These are phyloP conservation scores for Microcyclospora tardicrescens DNA, from an alignment of 2,329 filamentous ascomycete species.

Conservation along the genomic window DNA sequence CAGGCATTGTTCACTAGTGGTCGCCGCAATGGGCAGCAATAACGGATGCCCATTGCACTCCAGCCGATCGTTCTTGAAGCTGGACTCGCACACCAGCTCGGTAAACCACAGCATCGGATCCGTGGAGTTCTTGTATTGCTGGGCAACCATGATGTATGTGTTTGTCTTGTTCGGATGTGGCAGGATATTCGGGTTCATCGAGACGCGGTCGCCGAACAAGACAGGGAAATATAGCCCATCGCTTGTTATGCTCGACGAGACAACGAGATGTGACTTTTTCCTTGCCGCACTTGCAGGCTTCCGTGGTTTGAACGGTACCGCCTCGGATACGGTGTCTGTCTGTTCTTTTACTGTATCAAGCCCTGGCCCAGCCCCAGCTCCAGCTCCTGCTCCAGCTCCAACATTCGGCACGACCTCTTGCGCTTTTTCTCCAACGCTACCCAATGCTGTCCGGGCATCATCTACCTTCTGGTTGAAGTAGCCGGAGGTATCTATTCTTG, in stretches of 20 bases:
- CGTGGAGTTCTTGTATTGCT: slow-evolving; percentile 13
- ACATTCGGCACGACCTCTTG: too few species aligned
- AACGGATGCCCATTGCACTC: slow-evolving; percentile 31
- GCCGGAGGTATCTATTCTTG: too few species aligned
- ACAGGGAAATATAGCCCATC: slow-evolving; percentile 39
- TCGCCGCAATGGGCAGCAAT: slow-evolving; percentile 36
- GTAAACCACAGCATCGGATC: slow-evolving; percentile 16
- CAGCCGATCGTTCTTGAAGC: slow-evolving; percentile 32
- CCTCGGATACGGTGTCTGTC: too few species aligned
- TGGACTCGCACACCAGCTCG: slow-evolving; percentile 36
- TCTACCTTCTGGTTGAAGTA: too few species aligned
- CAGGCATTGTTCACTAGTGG: slow-evolving; percentile 32
- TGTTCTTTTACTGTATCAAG: too few species aligned
- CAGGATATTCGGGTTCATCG: slow-evolving; percentile 43
- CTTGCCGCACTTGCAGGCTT: too few species aligned
- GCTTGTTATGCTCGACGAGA: slow-evolving; percentile 36
- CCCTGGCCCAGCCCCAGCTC: too few species aligned
- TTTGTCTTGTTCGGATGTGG: slow-evolving; percentile 38
- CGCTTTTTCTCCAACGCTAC: too few species aligned
- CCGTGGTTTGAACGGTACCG: too few species aligned
- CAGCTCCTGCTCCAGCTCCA: too few species aligned
- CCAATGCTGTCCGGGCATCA: too few species aligned
- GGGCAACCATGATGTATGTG: slow-evolving; percentile 37
- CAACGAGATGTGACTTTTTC: too few species aligned
- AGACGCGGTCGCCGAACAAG: slow-evolving; percentile 26